Evolutionary conservation across 306 rosid genomes (phyloP).

Genomic region (Cajanus cajan): DNA sequence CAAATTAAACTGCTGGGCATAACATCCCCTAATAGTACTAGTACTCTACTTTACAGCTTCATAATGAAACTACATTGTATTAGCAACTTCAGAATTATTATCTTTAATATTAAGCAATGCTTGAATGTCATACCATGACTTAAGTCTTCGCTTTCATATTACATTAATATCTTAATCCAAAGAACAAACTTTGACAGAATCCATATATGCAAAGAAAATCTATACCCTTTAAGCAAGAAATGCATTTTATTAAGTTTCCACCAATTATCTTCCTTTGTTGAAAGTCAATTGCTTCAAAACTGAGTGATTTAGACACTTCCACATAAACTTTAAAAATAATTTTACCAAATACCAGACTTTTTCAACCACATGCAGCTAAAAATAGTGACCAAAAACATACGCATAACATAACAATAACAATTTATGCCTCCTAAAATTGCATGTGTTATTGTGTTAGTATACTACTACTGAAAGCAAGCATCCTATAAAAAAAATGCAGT

Average conservation of each 20-base stretch:
- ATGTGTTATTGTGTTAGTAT: neutral
- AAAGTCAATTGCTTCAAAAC: constrained; percentile 25
- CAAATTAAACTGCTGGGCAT: constrained; percentile 11
- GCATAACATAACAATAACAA: neutral
- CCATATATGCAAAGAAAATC: neutral
- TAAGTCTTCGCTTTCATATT: neutral
- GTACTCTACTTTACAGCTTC: neutral
- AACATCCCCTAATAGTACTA: neutral
- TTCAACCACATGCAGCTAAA: constrained; percentile 24
- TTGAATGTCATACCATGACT: neutral
- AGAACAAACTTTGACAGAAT: neutral
- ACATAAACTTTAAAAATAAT: neutral
- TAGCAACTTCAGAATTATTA: neutral
- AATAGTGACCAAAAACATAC: constrained; percentile 4
- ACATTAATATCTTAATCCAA: constrained; percentile 2
- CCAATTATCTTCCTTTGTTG: neutral
- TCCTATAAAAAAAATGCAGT: neutral
- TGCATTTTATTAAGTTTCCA: neutral
- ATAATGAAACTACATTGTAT: neutral
- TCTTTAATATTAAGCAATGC: neutral
- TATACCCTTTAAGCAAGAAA: neutral
- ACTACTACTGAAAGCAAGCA: neutral
- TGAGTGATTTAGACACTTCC: neutral
- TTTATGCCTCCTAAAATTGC: neutral
- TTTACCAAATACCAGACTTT: neutral